Evolutionary conservation across 495 filamentous ascomycete genomes (phyloP), one percentile per base, ranked within the genome.

Genomic region (Neurospora sp.): DNA sequence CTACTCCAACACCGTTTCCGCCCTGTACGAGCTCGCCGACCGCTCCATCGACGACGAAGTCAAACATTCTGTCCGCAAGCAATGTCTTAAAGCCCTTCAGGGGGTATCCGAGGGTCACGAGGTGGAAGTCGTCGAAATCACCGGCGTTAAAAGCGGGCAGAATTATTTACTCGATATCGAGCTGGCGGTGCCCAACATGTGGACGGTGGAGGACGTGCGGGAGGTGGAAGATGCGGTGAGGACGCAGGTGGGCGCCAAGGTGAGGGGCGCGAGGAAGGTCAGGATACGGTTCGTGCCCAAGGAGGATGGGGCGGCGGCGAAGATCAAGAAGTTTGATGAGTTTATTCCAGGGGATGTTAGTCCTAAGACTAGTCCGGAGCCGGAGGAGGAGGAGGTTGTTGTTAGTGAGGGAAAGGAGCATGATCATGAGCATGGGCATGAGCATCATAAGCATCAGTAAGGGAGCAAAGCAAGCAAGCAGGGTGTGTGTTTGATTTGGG

Each of bases 161-260:
- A 99, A 97, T 81, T 97, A 96, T 74, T 84, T 97, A 5, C 89
- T 97, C 77, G 94, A 98, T 76, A 75, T 98, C 37, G 93, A 96
- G 77, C 80, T 98, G 54, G 92, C 89, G 31, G 92, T 95, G 39
- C 93, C 94, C 0, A 86, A 83, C 3, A 80, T 82, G 21, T 94
- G 91, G 92, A 89, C 91, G 0, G 83, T 98, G 9, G 87, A 88
- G 73, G 87, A 89, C 39, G 89, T 90, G 1, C 81, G 86, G n/a
- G 82, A 83, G 28, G 82, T 96, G 5, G 96, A 99, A 79, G 88
- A 92, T 19, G 80, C 82, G 0, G 86, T 98, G 17, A 88, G 96
- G 70, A 83, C 88, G 31, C 85, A 83, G 39, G 86, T 97, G 24
- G 93, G 92, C 2, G 81, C 84, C 40, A 92, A 91, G 73, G 92